Evolutionary conservation across 352 stramenopile species (phyloP).

Genomic region (Globisporangium paddicum): DNA sequence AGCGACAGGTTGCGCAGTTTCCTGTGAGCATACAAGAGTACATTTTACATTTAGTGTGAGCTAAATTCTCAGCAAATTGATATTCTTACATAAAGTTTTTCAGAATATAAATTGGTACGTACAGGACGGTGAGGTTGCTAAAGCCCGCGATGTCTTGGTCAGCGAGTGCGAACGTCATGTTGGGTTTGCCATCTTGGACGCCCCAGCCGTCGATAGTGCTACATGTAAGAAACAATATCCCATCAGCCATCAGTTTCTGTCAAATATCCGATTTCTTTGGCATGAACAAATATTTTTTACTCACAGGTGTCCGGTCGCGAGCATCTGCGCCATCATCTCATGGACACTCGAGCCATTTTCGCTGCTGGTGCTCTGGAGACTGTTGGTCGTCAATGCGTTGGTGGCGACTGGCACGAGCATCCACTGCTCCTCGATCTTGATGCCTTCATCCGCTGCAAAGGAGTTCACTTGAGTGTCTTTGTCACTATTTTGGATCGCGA

Average conservation of each 20-base stretch:
- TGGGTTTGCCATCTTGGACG: constrained; percentile 1
- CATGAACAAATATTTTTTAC: not conserved
- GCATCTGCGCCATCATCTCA: not conserved
- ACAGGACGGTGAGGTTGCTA: not conserved
- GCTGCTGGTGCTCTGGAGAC: not conserved
- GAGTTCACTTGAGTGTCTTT: not conserved
- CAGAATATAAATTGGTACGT: not conserved
- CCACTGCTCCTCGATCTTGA: constrained; percentile 7
- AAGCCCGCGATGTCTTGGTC: constrained; percentile 1
- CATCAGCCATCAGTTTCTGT: too few relatives aligned
- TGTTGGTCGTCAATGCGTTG: not conserved
- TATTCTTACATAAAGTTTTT: too few relatives aligned
- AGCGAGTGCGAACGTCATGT: constrained; percentile 2
- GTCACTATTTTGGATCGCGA: not conserved
- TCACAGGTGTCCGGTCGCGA: constrained; percentile 2
- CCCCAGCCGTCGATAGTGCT: constrained; percentile 9
- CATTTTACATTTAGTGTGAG: too few relatives aligned
- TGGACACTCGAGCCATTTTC: not conserved
- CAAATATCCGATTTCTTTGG: too few relatives aligned
- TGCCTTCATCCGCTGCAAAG: not conserved
- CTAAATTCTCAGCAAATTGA: not conserved
- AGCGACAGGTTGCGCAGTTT: constrained; percentile 11
- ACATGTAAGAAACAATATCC: not conserved
- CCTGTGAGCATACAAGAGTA: not conserved
- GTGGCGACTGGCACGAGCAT: not conserved